Base-by-base conservation (phyloP, 2,329 filamentous ascomycete species). In the Phoma sp. region DNA sequence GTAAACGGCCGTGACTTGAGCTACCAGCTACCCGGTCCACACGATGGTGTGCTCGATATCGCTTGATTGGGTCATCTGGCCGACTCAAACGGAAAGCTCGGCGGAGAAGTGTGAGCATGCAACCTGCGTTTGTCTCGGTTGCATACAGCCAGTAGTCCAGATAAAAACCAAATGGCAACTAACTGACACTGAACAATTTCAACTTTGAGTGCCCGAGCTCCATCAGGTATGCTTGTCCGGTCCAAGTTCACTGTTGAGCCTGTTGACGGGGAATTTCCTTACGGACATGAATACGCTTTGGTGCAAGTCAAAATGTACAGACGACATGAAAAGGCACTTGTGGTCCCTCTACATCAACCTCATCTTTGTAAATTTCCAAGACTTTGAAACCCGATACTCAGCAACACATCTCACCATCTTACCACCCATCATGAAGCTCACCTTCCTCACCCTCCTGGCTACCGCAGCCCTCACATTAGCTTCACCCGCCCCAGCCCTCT, bases 361-460 rank as follows among this genome's bases (percentile, higher is more conserved):
- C n/a, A 23, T 3, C 30, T 25, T 25, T 25, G n/a, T n/a, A 25
- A 5, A 25, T 25, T 5, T 9, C 23, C 4, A 29, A 14, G 12
- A 4, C 28, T 7, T 5, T 11, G 10, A 5, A 12, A 11, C 12
- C 7, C 5, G 7, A 5, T 11, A 6, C 28, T 29, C 28, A 29
- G 5, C 7, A 4, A 4, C 28, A 3, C 28, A 40, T 28, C 37
- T 33, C 30, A 34, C 17, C 17, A 7, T 6, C 23, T 20, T 10
- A 28, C 7, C n/a, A 34, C 1, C 32, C 14, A 39, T 15, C 25
- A 56, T 57, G 57, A 52, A 50, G 37, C 28, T 46, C 20, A 37
- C 33, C 14, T 21, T 42, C 23, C 28, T 57, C 18, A 26, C 25
- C 28, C 32, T 56, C 23, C 21, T 54, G n/a, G 33, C 53, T 25